Percentiles rank a stretch among this genome's conserved stretches.
These are phyloP conservation scores for Dinochytrium kinnereticum DNA, from an alignment of 371 early-diverging fungal species.

Conservation along the genomic window DNA sequence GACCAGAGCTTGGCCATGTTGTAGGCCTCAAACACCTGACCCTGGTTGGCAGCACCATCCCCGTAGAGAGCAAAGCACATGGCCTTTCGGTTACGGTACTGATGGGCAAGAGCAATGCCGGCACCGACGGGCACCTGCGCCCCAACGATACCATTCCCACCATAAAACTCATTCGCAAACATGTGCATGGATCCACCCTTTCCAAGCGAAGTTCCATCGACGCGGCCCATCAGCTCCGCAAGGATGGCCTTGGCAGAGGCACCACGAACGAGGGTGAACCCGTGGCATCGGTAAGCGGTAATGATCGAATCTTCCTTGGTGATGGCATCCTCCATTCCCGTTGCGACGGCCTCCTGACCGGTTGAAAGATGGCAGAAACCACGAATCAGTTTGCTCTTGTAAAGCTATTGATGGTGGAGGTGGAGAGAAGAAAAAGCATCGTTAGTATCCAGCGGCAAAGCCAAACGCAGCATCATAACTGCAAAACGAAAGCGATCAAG, in stretches of 20 bases:
- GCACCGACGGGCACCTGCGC: constrained; percentile 99
- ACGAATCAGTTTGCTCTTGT: constrained; percentile 96
- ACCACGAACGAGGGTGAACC: constrained; percentile 92
- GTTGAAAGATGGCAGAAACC: constrained; percentile 99
- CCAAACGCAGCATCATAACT: too few species aligned
- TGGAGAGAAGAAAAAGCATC: constrained; percentile 9
- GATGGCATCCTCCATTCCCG: constrained; percentile 93
- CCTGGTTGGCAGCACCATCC: constrained; percentile 99
- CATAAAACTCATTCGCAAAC: constrained; percentile 96
- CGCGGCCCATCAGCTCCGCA: constrained; percentile 73
- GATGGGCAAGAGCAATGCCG: constrained; percentile 96
- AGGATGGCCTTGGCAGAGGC: constrained; percentile 50
- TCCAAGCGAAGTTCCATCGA: constrained; percentile 91
- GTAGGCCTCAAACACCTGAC: constrained; percentile 98
- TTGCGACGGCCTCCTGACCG: constrained; percentile 98
- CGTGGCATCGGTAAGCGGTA: constrained; percentile 99
- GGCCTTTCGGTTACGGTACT: constrained; percentile 81
- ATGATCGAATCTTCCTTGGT: constrained; percentile 91
- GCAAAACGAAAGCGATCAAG: too few species aligned
- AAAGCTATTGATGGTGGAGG: constrained; percentile 71
- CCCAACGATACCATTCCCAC: constrained; percentile 99
- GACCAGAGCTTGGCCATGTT: constrained; percentile 99
- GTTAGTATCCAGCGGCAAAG: constrained; percentile 13
- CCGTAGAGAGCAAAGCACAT: constrained; percentile 96
- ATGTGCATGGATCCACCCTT: constrained; percentile 99